Evolutionary conservation across 2,329 filamentous ascomycete species (phyloP), one percentile per base, ranked within the genome.

Genomic region (Nothophaeocryptopus gaeumannii): DNA sequence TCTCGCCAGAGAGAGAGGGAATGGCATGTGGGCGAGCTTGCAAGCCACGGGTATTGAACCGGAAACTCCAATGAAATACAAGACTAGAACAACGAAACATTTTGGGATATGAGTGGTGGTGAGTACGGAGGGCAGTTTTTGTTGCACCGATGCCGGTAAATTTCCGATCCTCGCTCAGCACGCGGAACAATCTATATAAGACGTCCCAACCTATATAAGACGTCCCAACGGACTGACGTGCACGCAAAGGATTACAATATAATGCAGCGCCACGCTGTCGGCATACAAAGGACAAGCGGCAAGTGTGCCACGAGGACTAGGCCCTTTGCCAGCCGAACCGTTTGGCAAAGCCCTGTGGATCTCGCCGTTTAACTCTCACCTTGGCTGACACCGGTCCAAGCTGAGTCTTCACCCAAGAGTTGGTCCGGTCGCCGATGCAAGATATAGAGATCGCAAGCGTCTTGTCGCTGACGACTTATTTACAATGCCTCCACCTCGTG

Each of bases 1-100:
- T 34, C 54, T 64, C 51, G 74, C 71, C 11, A 72, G 67, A 55
- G 59, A 63, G 56, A 70, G 60, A 39, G 67, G 67, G 49, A 61
- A 74, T 10, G 74, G 74, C n/a, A 75, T 97, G 74, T 97, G 93
- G 93, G 47, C 60, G 55, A 45, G 36, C 72, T 48, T 66, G 61
- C 33, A 68, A 70, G 53, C 52, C 74, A 52, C 56, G 71, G 44
- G 77, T 79, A 30, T 80, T 81, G 53, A 73, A 73, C 85, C 84
- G 65, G 91, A 96, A 74, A 95, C 84, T 67, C 93, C 93, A 7
- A 81, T 90, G 60, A 85, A 89, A 53, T 99, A 89, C 72, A 99
- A 99, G 76, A 84, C 65, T 42, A 71, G 81, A 51, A 78, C 79
- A 56, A 51, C 68, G 7, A 64, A 70, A 26, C 20, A 26, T 3